These are phyloP conservation scores for Apodospora peruviana DNA, from an alignment of 495 filamentous ascomycete genomes.

Conservation along the genomic window DNA sequence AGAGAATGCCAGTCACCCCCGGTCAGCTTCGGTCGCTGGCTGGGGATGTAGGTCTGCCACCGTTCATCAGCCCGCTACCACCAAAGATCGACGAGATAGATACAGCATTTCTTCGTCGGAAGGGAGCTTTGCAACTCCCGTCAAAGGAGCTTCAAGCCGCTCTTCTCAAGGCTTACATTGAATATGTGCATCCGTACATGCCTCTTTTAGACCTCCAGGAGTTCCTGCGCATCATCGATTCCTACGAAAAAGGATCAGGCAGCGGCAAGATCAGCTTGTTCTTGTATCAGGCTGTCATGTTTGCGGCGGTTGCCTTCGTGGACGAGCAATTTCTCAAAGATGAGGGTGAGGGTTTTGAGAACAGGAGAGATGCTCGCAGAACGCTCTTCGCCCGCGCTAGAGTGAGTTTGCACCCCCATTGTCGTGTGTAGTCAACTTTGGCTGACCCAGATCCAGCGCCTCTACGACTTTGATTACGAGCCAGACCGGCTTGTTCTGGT, in stretches of 20 bases:
- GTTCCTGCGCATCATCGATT: slow-evolving; percentile 61
- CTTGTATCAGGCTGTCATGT: slow-evolving; percentile 79
- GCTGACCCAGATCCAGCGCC: slow-evolving; percentile 30
- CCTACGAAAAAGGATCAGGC: slow-evolving; percentile 61
- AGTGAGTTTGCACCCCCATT: slow-evolving; percentile 40
- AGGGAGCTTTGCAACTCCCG: slow-evolving; percentile 71
- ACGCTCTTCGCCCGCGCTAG: slow-evolving; percentile 74
- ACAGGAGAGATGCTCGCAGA: slow-evolving; percentile 68
- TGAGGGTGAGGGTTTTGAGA: slow-evolving; percentile 63
- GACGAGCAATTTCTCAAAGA: slow-evolving; percentile 61
- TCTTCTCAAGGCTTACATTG: slow-evolving; percentile 66
- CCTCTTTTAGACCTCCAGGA: slow-evolving; percentile 74
- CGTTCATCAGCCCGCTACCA: slow-evolving; percentile 69
- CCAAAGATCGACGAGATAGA: slow-evolving; percentile 65
- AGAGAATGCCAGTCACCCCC: no score
- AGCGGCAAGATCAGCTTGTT: slow-evolving; percentile 68
- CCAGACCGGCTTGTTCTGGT: slow-evolving; percentile 76
- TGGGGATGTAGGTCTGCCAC: no score
- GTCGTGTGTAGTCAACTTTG: neutral
- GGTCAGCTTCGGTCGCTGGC: no score
- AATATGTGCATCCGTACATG: slow-evolving; percentile 87
- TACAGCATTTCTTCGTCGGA: slow-evolving; percentile 64
- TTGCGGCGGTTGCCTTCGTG: slow-evolving; percentile 71
- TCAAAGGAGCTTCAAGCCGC: slow-evolving; percentile 63
- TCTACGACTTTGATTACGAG: slow-evolving; percentile 88